Evolutionary conservation across 768 basidiomycete genomes (phyloP).

Genomic region (Asterophora lycoperdoides): DNA sequence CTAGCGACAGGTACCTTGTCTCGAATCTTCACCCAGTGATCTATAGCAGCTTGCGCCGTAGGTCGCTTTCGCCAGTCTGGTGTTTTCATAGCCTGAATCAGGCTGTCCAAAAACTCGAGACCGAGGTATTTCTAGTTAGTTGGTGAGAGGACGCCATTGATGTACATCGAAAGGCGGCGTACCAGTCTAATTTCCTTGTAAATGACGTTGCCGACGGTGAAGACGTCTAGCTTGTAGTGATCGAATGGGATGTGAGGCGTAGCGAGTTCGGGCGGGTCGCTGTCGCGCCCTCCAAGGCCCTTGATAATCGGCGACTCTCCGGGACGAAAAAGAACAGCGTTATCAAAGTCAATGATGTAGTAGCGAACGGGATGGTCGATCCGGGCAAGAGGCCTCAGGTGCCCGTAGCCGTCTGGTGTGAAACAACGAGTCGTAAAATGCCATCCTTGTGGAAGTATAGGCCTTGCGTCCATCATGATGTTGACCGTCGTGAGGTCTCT

Average conservation of each 20-base stretch:
- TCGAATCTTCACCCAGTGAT: background rate
- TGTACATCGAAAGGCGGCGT: background rate
- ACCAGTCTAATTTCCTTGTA: background rate
- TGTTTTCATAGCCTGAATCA: background rate
- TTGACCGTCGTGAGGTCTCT: constrained; percentile 5
- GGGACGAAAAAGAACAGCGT: background rate
- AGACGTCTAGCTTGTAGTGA: background rate
- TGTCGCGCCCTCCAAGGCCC: background rate
- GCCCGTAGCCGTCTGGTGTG: background rate
- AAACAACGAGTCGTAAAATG: background rate
- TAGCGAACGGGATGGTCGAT: constrained; percentile 10
- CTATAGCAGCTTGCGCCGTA: background rate
- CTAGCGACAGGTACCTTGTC: background rate
- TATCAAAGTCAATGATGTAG: constrained; percentile 3
- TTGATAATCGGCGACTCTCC: background rate
- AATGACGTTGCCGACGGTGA: background rate
- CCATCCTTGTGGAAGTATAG: constrained; percentile 7
- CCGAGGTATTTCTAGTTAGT: background rate
- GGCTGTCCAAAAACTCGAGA: background rate
- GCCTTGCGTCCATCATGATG: constrained; percentile 8
- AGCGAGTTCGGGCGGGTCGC: background rate
- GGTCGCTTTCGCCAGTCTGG: background rate
- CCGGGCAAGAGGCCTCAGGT: background rate
- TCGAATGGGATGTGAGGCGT: background rate
- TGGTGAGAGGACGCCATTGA: background rate